These are phyloP conservation scores for Phytophthora agathidicida DNA, from an alignment of 352 stramenopile species.

Conservation along the genomic window DNA sequence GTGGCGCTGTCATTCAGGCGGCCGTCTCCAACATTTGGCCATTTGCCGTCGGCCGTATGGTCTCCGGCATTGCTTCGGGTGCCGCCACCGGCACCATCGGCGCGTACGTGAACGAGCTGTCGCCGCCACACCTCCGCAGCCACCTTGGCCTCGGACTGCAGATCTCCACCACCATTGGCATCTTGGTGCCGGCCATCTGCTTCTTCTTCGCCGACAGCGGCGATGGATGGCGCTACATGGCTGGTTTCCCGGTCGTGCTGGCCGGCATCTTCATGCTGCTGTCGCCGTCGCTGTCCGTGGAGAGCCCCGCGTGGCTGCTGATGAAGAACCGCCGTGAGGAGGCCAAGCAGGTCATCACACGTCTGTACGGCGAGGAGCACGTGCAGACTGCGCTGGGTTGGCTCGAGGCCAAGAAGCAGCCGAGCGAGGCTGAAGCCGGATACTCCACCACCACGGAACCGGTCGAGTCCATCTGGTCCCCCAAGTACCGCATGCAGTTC, in stretches of 20 bases:
- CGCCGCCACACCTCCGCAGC: slow-evolving; percentile 24
- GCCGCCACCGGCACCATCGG: slow-evolving; percentile 11
- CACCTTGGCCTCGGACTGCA: slow-evolving; percentile 36
- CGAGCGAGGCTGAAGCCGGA: slow-evolving; percentile 6
- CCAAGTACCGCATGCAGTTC: slow-evolving; percentile 32
- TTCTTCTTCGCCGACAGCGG: slow-evolving; percentile 35
- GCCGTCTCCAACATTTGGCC: slow-evolving; percentile 33
- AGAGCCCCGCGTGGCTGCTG: slow-evolving; percentile 22
- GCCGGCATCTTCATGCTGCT: slow-evolving; percentile 43
- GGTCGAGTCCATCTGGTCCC: slow-evolving; percentile 28
- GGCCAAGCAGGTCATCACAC: slow-evolving; percentile 24
- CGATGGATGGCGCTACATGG: slow-evolving; percentile 54
- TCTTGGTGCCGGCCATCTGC: slow-evolving; percentile 28
- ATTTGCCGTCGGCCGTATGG: slow-evolving; percentile 34
- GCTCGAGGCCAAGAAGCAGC: slow-evolving; percentile 17
- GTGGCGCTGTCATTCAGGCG: slow-evolving; percentile 40
- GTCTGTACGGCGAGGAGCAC: slow-evolving; percentile 28
- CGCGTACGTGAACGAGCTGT: slow-evolving; percentile 22
- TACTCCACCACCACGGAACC: neutral
- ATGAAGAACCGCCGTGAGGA: slow-evolving; percentile 23
- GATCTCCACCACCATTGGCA: slow-evolving; percentile 36
- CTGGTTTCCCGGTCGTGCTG: slow-evolving; percentile 52
- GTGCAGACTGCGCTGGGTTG: slow-evolving; percentile 12
- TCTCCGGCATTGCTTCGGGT: slow-evolving; percentile 20
- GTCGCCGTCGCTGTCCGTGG: slow-evolving; percentile 17